Conservation (phyloP, 768 basidiomycete species). For the Galerina marginata region DNA sequence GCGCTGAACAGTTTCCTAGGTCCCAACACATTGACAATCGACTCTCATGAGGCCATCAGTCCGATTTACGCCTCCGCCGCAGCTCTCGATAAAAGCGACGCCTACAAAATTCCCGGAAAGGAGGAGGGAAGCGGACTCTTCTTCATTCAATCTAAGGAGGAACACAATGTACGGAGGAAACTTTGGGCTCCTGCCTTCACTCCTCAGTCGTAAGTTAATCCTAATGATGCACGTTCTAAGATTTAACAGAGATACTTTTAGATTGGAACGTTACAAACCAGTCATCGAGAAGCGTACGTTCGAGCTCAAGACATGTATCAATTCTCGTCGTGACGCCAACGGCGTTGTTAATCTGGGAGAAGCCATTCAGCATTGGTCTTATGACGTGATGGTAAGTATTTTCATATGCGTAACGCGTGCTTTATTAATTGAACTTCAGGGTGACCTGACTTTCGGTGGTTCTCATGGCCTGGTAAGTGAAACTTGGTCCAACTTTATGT, state of each 20-base stretch:
- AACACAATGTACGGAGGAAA: conserved; percentile 28
- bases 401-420: not conserved
- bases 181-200: conserved; percentile 36
- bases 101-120: conserved; percentile 27
- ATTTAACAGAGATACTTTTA: not conserved
- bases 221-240: not conserved
- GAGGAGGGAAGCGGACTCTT: conserved; percentile 25
- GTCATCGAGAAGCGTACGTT: conserved; percentile 1
- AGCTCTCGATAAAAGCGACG: conserved; percentile 31
- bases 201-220: conserved; percentile 19
- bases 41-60: conserved; percentile 24
- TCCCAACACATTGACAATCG: conserved; percentile 37
- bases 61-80: conserved; percentile 28
- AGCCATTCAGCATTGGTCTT: conserved; percentile 30
- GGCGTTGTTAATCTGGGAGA: conserved; percentile 6
- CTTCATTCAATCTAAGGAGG: conserved; percentile 29
- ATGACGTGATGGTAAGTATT: conserved; percentile 29
- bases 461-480: conserved; percentile 1
- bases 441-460: conserved; percentile 32
- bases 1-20: not conserved
- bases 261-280: not conserved
- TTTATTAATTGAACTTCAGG: conserved; percentile 14
- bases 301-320: conserved; percentile 1
- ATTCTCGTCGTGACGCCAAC: not conserved
- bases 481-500: not conserved